Evolutionary conservation across 306 rosid species (phyloP), one percentile per base, ranked within the genome.

Genomic region (Vicia faba): DNA sequence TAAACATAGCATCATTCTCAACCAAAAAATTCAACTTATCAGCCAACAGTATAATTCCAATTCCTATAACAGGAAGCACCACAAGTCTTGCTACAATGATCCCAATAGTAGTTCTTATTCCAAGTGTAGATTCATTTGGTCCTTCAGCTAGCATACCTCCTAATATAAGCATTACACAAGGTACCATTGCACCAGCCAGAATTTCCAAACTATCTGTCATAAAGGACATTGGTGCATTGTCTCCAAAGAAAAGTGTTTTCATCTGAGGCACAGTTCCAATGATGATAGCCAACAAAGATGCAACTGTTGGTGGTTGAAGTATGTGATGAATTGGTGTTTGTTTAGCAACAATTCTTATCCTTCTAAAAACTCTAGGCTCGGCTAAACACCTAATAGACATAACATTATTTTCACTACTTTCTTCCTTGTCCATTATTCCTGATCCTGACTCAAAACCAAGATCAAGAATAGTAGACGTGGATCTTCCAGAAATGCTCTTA

Each of bases 71-170:
- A 63, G 97, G 97, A 75, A 91, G 97, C 78, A 91, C 68, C 33
- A 91, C 74, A 45, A 91, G 95, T 78, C 96, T 88, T n/a, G 97
- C 89, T 33, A 87, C 84, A 16, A 38, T 73, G 48, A 91, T 77
- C 59, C 96, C 96, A 45, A 89, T 39, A 2, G 90, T 87, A 41
- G 96, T 91, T 69, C 78, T 76, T 56, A 75, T 79, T 49, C 97
- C 96, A 31, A 92, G 86, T 53, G 62, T 82, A 29, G 97, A 92
- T 13, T 83, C 91, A 56, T 75, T 89, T 45, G 96, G 96, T 43
- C 95, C 96, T 79, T 89, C 97, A n/a, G 96, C 97, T 41, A 92
- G 87, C 95, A 89, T 82, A 7, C 95, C 96, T 38, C 96, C 95
- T 14, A 89, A 84, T 64, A 92, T 68, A 58, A 92, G 97, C 97